Conservation (phyloP, 202 grass and related monocot species). For the Musa balbisiana region DNA sequence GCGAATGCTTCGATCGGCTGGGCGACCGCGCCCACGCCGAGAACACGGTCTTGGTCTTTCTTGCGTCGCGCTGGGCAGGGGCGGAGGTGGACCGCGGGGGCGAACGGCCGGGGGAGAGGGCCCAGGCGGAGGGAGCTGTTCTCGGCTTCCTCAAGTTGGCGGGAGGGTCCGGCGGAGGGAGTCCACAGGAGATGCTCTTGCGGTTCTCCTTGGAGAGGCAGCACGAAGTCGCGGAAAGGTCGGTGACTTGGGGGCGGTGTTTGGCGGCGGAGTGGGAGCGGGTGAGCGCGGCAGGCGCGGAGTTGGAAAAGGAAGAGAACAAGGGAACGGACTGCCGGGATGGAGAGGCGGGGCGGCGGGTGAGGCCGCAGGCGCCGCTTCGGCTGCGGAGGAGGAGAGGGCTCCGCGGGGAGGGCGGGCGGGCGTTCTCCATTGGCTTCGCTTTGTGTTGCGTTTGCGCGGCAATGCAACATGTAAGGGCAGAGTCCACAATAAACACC, state of each 20-base stretch:
- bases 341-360: slow-evolving; percentile 19
- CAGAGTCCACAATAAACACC: no score
- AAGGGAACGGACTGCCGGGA: slow-evolving; percentile 14
- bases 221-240: not conserved
- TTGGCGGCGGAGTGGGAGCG: slow-evolving; percentile 37
- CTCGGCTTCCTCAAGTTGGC: slow-evolving; percentile 19
- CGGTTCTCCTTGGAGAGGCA: slow-evolving; percentile 17
- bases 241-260: slow-evolving; percentile 15
- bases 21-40: slow-evolving; percentile 4
- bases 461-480: no score
- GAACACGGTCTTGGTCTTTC: not conserved
- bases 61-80: not conserved
- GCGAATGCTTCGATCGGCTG: not conserved
- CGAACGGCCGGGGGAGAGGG: slow-evolving; percentile 9
- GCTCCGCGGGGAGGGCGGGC: no score
- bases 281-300: slow-evolving; percentile 38
- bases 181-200: not conserved
- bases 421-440: no score
- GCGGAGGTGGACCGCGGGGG: not conserved
- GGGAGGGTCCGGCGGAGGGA: not conserved
- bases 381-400: slow-evolving; percentile 20
- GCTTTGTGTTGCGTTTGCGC: no score
- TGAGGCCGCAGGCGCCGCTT: slow-evolving; percentile 8
- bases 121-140: slow-evolving; percentile 25
- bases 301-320: slow-evolving; percentile 25